These are phyloP conservation scores for Plenodomus biglobosus DNA, from an alignment of 2,329 filamentous ascomycete species.

Conservation along the genomic window DNA sequence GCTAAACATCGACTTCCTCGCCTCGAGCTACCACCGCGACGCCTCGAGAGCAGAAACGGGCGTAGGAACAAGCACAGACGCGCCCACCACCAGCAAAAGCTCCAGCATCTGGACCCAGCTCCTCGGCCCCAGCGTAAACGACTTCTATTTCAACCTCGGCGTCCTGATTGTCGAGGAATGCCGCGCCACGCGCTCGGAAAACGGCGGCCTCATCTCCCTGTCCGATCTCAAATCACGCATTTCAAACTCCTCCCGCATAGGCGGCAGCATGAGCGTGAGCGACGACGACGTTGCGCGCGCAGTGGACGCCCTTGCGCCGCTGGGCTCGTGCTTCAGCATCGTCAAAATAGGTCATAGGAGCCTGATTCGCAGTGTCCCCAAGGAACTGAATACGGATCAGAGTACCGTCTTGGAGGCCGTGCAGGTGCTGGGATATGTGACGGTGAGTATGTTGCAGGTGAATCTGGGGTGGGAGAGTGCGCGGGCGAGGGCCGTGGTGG, in stretches of 20 bases:
- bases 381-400: conserved; percentile 94
- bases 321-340: conserved; percentile 85
- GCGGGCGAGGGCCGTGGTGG: conserved; percentile 82
- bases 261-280: conserved; percentile 72
- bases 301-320: conserved; percentile 80
- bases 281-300: conserved; percentile 93
- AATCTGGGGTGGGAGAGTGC: conserved; percentile 86
- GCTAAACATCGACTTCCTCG: conserved; percentile 92
- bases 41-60: conserved; percentile 44
- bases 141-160: conserved; percentile 97
- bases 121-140: conserved; percentile 86
- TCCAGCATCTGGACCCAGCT: conserved; percentile 97
- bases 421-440: conserved; percentile 87
- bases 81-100: neutral
- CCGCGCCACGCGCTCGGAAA: conserved; percentile 80
- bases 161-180: conserved; percentile 96
- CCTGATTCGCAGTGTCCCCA: conserved; percentile 90
- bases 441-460: conserved; percentile 80
- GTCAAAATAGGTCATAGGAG: conserved; percentile 79
- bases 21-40: conserved; percentile 55
- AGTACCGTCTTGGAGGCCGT: conserved; percentile 88
- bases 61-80: too few relatives aligned
- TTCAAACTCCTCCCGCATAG: conserved; percentile 66
- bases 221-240: conserved; percentile 77
- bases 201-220: conserved; percentile 87